Evolutionary conservation across 106 monocot species (phyloP).

Genomic region (Alisma plantagoaquatica): DNA sequence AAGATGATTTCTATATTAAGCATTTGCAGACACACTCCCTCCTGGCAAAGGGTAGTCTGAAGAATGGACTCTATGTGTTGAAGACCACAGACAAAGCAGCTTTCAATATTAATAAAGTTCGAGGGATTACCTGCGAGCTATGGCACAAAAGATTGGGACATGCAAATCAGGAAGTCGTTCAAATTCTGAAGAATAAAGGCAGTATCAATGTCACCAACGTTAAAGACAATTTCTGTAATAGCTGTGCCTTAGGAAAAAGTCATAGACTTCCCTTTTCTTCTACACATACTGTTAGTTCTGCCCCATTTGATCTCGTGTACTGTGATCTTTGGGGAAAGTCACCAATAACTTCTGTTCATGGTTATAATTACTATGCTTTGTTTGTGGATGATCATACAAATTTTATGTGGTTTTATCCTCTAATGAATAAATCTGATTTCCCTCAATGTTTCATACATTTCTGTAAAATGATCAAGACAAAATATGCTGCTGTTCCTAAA

Average conservation of each 20-base stretch:
- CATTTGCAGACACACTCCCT: background rate
- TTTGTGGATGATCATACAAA: background rate
- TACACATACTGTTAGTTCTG: no score
- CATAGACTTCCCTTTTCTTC: background rate
- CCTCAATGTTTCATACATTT: no score
- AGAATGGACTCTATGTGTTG: background rate
- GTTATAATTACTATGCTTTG: background rate
- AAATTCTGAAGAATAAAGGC: background rate
- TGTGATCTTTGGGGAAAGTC: constrained; percentile 4
- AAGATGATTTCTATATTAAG: constrained; percentile 3
- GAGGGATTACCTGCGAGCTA: background rate
- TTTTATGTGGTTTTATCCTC: background rate
- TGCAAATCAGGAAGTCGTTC: background rate
- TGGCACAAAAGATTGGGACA: background rate
- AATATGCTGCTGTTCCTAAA: background rate
- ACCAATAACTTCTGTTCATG: background rate
- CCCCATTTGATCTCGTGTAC: background rate
- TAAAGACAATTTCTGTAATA: no score
- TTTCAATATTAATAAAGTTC: background rate
- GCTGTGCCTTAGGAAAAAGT: background rate
- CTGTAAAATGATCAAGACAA: background rate
- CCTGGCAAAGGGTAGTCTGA: background rate
- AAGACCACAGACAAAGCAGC: background rate
- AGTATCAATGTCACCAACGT: no score
- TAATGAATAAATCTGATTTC: background rate